Evolutionary conservation across 2,329 filamentous ascomycete species (phyloP), one percentile per base, ranked within the genome.

Genomic region (Ascochyta lentis): DNA sequence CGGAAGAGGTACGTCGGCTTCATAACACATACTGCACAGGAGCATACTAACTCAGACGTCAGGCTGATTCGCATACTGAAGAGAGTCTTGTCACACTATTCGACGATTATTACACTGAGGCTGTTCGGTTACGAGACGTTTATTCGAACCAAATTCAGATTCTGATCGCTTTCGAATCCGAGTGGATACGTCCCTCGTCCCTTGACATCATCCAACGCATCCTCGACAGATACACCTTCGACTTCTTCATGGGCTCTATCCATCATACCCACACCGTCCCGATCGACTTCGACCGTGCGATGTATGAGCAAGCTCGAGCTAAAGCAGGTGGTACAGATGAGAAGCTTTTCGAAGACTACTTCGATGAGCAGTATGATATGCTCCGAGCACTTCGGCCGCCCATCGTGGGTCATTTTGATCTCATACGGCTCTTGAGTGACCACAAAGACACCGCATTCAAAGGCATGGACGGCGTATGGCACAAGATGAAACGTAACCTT

Each of bases 321-420:
- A 64, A 65, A 54, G 79, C 82, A 53, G 86, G 79, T 48, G 86
- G 85, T 1, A 83, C 81, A 0, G 87, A 92, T 74, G 76, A 75
- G 58, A 64, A 58, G n/a, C 80, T 97, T 22, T 94, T 89, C 68
- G 86, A 86, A 70, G 85, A 87, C 61, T 99, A 97, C 78, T 98
- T 96, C 73, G 93, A 98, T 74, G 81, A 88, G 64, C 95, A 98
- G 79, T 83, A 84, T 58, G 86, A 87, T 19, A 96, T 99, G 93
- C 81, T 99, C 42, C 76, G 77, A 49, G 81, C 84, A 7, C 76
- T 96, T 61, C 79, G 80, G 64, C 95, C 95, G 29, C 85, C 85
- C 7, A 83, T 99, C 12, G 89, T 99, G 4, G 95, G 93, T 0
- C 95, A 99, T 77, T 96, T 99, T 73, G 95, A 99, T 77, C 84